Evolutionary conservation across 306 rosid species (phyloP).

Genomic region (Dalbergia oliveri): DNA sequence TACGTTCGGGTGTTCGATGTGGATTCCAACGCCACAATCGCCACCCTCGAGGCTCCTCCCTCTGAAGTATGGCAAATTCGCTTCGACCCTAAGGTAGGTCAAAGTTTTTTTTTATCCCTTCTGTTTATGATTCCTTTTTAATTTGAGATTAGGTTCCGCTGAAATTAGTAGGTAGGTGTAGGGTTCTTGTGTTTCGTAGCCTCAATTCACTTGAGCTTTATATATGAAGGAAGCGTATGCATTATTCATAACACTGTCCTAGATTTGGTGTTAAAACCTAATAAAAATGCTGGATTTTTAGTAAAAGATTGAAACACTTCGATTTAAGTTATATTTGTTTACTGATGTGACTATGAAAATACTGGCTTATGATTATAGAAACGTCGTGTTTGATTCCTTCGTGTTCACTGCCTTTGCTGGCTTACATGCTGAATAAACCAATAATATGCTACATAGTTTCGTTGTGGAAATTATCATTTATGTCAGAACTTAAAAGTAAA

Average conservation of each 20-base stretch:
- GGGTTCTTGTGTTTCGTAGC: no score
- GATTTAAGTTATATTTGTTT: background rate
- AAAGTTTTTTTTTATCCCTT: background rate
- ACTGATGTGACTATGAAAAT: background rate
- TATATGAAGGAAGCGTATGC: background rate
- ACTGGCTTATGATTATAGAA: background rate
- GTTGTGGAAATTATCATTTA: slow-evolving; percentile 8
- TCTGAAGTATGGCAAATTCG: slow-evolving; percentile 99
- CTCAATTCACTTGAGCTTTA: no score
- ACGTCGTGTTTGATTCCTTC: background rate
- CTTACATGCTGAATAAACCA: background rate
- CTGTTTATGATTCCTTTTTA: background rate
- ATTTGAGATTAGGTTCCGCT: no score
- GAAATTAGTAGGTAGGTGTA: no score
- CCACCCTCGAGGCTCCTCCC: slow-evolving; percentile 96
- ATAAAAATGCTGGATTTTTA: background rate
- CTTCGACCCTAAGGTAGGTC: slow-evolving; percentile 81
- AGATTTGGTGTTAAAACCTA: slow-evolving; percentile 25
- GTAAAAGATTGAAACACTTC: background rate
- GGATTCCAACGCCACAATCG: slow-evolving; percentile 84
- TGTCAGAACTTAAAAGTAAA: background rate
- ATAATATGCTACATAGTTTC: background rate
- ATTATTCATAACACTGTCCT: background rate
- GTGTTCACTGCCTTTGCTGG: background rate
- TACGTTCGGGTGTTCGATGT: slow-evolving; percentile 90